Evolutionary conservation across 208 protist genomes (phyloP).

Genomic region (Porcisia deanei): DNA sequence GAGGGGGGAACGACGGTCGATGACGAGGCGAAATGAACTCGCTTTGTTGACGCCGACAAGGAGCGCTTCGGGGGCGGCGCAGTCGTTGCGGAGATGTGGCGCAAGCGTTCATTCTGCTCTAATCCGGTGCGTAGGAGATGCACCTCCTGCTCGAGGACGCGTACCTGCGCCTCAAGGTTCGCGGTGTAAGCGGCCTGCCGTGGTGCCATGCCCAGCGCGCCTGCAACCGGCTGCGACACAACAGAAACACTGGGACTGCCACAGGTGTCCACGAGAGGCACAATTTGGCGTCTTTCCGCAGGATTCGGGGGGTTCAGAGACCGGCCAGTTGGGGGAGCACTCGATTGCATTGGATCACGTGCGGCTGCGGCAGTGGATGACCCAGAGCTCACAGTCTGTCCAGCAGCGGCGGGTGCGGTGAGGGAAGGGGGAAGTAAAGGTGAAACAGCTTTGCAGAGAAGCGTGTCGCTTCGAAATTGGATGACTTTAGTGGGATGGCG

Average conservation of each 20-base stretch:
- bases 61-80: background rate
- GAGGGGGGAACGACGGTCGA: constrained; percentile 6
- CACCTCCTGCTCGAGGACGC: constrained; percentile 62
- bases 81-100: background rate
- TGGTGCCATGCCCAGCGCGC: background rate
- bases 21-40: constrained; percentile 25
- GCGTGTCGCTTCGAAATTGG: background rate
- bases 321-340: background rate
- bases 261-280: background rate
- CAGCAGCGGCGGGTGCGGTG: background rate
- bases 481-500: background rate
- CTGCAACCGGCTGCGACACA: background rate
- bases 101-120: constrained; percentile 17
- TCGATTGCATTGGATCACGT: background rate
- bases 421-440: background rate
- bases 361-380: background rate
- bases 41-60: background rate
- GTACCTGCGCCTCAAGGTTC: constrained; percentile 56
- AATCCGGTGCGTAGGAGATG: constrained; percentile 39
- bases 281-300: background rate
- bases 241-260: background rate
- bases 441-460: background rate
- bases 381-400: background rate
- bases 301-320: background rate
- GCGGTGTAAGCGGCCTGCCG: constrained; percentile 18